Percentiles rank a stretch among this genome's conserved stretches.
These are phyloP conservation scores for Aspergillus bertholletiae DNA, from an alignment of 495 filamentous ascomycete genomes.

Conservation along the genomic window DNA sequence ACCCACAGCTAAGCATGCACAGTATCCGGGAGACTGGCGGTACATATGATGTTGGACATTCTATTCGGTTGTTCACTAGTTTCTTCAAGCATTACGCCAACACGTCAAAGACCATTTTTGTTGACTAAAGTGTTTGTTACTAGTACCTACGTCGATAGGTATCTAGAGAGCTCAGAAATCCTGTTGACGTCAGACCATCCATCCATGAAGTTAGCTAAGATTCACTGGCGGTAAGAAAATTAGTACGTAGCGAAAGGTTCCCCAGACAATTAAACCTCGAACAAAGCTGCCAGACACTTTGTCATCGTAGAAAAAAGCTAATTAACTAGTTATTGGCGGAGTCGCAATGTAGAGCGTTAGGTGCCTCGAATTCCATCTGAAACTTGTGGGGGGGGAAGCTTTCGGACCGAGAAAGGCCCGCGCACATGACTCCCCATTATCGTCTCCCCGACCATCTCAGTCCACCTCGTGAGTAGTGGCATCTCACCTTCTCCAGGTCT, in stretches of 20 bases:
- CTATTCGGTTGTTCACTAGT: constrained; percentile 78
- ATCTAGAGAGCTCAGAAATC: too few relatives aligned
- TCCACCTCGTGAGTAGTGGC: background rate
- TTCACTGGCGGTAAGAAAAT: too few relatives aligned
- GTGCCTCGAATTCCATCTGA: too few relatives aligned
- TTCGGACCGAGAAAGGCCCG: constrained; percentile 21
- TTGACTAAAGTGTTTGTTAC: constrained; percentile 51
- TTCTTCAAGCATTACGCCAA: constrained; percentile 83
- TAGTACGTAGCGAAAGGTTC: too few relatives aligned
- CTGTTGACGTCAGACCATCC: too few relatives aligned
- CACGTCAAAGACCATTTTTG: constrained; percentile 73
- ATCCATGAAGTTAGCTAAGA: too few relatives aligned
- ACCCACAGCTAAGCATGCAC: constrained; percentile 97
- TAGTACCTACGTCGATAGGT: background rate
- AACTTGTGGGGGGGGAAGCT: too few relatives aligned
- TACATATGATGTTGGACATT: constrained; percentile 81
- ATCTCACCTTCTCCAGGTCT: background rate
- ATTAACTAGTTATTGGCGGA: too few relatives aligned
- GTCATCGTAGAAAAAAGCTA: too few relatives aligned
- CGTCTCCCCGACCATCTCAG: background rate
- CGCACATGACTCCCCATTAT: constrained; percentile 2
- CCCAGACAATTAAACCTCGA: too few relatives aligned
- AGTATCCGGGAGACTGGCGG: constrained; percentile 92
- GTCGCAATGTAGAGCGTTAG: background rate
- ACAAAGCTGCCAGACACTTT: too few relatives aligned